These are phyloP conservation scores for Floccularia luteovirens DNA, from an alignment of 768 basidiomycete genomes.

Conservation along the genomic window DNA sequence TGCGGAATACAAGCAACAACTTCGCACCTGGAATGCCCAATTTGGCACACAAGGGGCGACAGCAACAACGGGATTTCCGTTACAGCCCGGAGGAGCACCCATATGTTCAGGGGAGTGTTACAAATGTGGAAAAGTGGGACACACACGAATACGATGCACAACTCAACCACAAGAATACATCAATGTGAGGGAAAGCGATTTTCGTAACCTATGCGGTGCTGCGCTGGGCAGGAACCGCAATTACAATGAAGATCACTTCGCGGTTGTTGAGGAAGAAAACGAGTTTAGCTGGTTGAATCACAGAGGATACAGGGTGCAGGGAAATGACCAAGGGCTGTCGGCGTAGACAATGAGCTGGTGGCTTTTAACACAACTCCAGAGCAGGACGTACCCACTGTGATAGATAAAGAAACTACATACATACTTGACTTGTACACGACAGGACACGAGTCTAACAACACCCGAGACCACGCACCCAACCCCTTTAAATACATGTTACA, in stretches of 20 bases:
- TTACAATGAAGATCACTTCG: background rate
- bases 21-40: background rate
- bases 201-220: constrained; percentile 1
- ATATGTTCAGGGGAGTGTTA: constrained; percentile 1
- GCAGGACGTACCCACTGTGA: background rate
- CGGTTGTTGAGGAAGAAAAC: background rate
- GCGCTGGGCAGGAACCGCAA: background rate
- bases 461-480: background rate
- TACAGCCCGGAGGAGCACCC: background rate
- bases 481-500: background rate
- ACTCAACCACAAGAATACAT: background rate
- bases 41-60: background rate
- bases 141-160: background rate
- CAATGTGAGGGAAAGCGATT: background rate
- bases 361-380: background rate
- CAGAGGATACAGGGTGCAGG: background rate
- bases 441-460: background rate
- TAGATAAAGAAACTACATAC: background rate
- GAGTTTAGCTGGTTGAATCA: background rate
- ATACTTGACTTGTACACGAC: background rate
- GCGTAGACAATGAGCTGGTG: background rate
- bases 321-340: constrained; percentile 7
- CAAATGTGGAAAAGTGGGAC: constrained; percentile 3
- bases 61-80: background rate
- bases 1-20: background rate